A percentile compares a stretch with the other conserved stretches of the same genome.
These are phyloP conservation scores for Leishmania aethiopica DNA, from an alignment of 208 protist species.

Conservation along the genomic window DNA sequence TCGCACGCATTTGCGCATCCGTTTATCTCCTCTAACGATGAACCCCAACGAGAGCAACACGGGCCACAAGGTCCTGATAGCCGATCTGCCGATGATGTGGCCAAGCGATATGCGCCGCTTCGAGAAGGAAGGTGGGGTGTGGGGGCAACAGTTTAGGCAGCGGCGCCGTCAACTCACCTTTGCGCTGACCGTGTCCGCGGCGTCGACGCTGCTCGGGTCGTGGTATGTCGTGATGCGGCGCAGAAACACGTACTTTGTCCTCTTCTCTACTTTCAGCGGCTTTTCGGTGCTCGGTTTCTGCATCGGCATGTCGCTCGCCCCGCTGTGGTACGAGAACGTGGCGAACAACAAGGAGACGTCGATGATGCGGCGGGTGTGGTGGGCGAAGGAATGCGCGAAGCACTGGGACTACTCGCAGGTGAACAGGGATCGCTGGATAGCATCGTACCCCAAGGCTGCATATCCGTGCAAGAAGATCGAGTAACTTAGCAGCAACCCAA, in stretches of 20 bases:
- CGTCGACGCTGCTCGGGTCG: conserved; percentile 56
- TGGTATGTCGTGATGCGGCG: conserved; percentile 65
- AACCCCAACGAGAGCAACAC: conserved; percentile 37
- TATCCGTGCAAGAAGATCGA: conserved; percentile 52
- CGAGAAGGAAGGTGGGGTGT: conserved; percentile 84
- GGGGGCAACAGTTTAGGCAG: conserved; percentile 78
- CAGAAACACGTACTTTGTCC: conserved; percentile 80
- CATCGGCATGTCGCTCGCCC: conserved; percentile 69
- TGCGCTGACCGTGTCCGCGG: conserved; percentile 37
- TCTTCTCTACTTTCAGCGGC: conserved; percentile 81
- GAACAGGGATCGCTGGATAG: conserved; percentile 55
- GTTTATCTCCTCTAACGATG: conserved; percentile 11
- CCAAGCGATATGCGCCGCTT: conserved; percentile 80
- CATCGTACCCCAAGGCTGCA: conserved; percentile 62
- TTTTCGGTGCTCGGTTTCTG: conserved; percentile 86
- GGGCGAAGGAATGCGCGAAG: conserved; percentile 93
- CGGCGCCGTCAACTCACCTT: conserved; percentile 84
- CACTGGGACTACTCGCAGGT: conserved; percentile 90
- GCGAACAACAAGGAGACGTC: conserved; percentile 87
- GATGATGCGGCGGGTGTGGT: conserved; percentile 93
- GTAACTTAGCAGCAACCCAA: conserved; percentile 13
- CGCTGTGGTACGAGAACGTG: conserved; percentile 74
- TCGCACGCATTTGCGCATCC: background rate
- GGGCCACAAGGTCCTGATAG: conserved; percentile 66
- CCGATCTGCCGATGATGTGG: conserved; percentile 90